These are phyloP conservation scores for Nakazawaea pomicola DNA, from an alignment of 805 yeast species.

Conservation along the genomic window DNA sequence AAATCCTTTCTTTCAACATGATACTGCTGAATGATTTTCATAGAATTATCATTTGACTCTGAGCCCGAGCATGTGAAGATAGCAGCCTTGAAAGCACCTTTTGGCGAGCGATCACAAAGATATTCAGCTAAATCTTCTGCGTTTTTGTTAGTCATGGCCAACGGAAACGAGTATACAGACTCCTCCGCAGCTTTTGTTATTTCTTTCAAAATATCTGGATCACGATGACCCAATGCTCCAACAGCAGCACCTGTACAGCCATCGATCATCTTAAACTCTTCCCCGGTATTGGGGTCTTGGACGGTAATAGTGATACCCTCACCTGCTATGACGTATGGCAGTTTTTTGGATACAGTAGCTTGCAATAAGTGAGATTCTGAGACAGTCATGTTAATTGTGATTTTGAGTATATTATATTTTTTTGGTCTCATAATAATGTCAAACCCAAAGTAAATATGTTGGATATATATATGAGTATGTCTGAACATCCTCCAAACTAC, in stretches of 20 bases:
- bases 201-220: constrained; percentile 32
- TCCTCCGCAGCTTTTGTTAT: constrained; percentile 32
- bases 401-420: not conserved
- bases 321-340: constrained; percentile 37
- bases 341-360: constrained; percentile 30
- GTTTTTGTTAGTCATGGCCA: constrained; percentile 26
- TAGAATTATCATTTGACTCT: constrained; percentile 77
- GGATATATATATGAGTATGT: too few relatives aligned
- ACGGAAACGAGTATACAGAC: constrained; percentile 32
- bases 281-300: constrained; percentile 37
- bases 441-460: too few relatives aligned
- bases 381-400: too few relatives aligned
- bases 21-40: constrained; percentile 59
- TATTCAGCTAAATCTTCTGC: constrained; percentile 39
- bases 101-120: constrained; percentile 37
- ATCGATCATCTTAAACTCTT: constrained; percentile 30
- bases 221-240: constrained; percentile 41
- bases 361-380: constrained; percentile 37
- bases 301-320: constrained; percentile 36
- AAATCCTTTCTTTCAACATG: constrained; percentile 37
- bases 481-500: too few relatives aligned
- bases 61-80: constrained; percentile 65
- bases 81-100: constrained; percentile 33
- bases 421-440: too few relatives aligned
- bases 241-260: constrained; percentile 53